phyloP scores from a whole-genome alignment of 495 filamentous ascomycete genomes.

The Neurospora sp. region DNA sequence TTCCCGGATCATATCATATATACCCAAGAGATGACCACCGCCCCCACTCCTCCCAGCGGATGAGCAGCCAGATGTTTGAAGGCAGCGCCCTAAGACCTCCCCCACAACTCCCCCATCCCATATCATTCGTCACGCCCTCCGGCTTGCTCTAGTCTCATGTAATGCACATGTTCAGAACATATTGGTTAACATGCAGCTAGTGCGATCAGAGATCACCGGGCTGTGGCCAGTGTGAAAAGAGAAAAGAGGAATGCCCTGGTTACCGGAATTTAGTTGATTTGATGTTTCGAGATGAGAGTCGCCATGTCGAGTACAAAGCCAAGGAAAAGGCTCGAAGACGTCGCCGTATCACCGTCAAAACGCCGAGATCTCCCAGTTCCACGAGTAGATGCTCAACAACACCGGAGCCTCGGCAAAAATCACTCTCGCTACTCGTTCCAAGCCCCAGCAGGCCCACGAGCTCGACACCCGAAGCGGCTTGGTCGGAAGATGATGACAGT shows the following conservation, averaged over 20 bases:
- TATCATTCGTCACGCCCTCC: neutral
- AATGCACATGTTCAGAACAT: neutral
- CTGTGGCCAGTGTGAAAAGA: constrained; percentile 58
- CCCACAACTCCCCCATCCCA: neutral
- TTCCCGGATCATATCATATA: neutral
- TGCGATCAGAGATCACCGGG: constrained; percentile 56
- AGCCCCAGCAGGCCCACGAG: constrained; percentile 4
- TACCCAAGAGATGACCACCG: neutral
- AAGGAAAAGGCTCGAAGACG: constrained; percentile 30
- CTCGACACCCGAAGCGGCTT: constrained; percentile 3
- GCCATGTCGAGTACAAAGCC: constrained; percentile 55
- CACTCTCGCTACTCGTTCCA: constrained; percentile 14
- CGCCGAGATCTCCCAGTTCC: constrained; percentile 8
- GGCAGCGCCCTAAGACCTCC: neutral
- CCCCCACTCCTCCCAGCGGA: neutral
- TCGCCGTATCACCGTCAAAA: constrained; percentile 7
- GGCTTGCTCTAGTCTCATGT: neutral
- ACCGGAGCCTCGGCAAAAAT: constrained; percentile 13
- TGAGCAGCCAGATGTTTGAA: neutral
- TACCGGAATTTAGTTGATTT: constrained; percentile 60
- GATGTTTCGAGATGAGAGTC: constrained; percentile 66
- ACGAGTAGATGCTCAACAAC: constrained; percentile 15
- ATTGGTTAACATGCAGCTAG: constrained; percentile 23
- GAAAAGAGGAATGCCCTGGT: constrained; percentile 53
- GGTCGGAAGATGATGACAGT: constrained; percentile 16